These are phyloP conservation scores for Pisolithus albus DNA, from an alignment of 768 basidiomycete genomes.

Conservation along the genomic window DNA sequence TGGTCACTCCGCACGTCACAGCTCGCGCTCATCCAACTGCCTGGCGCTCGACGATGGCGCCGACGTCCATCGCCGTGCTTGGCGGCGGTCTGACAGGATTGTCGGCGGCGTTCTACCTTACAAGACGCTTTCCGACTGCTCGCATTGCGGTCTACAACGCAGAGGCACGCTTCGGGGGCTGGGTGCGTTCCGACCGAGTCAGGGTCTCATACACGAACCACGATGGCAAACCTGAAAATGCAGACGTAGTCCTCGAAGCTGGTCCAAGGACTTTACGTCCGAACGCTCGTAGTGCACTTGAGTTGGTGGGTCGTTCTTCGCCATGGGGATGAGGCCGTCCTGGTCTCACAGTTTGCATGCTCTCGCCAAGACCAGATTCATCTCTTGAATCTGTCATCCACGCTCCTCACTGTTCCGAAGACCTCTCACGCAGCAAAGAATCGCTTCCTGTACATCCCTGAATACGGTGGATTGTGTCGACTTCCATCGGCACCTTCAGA, in stretches of 20 bases:
- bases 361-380: slow-evolving; percentile 52
- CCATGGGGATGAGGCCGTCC: not conserved
- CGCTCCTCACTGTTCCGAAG: slow-evolving; percentile 61
- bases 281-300: slow-evolving; percentile 62
- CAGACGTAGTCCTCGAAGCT: slow-evolving; percentile 62
- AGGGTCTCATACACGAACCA: slow-evolving; percentile 27
- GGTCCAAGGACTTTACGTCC: slow-evolving; percentile 87
- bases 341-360: slow-evolving; percentile 3
- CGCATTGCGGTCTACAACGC: slow-evolving; percentile 68
- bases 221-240: slow-evolving; percentile 21
- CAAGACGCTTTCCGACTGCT: slow-evolving; percentile 52
- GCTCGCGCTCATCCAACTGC: not conserved
- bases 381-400: slow-evolving; percentile 54
- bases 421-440: slow-evolving; percentile 67
- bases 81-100: slow-evolving; percentile 82
- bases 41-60: slow-evolving; percentile 11
- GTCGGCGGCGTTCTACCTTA: slow-evolving; percentile 72
- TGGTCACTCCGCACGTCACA: not conserved
- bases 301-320: slow-evolving; percentile 49
- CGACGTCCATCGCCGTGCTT: slow-evolving; percentile 51
- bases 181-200: slow-evolving; percentile 63
- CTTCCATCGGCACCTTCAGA: slow-evolving; percentile 40
- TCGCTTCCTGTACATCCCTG: slow-evolving; percentile 63
- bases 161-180: slow-evolving; percentile 68
- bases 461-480: slow-evolving; percentile 43